phyloP scores from a whole-genome alignment of 768 basidiomycete species.

The Panus rudis region DNA sequence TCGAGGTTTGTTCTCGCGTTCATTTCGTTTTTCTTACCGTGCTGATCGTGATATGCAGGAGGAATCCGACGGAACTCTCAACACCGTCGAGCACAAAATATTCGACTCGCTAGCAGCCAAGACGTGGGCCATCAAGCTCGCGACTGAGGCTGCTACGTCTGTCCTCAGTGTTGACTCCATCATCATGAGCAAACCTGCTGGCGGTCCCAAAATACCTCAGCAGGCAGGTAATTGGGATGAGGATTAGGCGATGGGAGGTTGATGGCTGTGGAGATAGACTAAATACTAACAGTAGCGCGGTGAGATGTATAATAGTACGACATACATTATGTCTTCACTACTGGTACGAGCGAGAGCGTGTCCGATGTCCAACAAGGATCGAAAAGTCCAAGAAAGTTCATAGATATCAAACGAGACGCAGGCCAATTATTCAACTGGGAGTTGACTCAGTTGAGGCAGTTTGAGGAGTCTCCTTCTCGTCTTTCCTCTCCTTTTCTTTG shows the following conservation, averaged over 20 bases:
- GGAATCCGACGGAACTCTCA: slow-evolving; percentile 73
- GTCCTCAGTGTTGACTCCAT: slow-evolving; percentile 96
- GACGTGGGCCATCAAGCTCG: slow-evolving; percentile 84
- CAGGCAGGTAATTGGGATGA: slow-evolving; percentile 86
- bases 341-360: no score
- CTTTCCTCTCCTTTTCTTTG: no score
- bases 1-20: slow-evolving; percentile 54
- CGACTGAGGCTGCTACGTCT: slow-evolving; percentile 84
- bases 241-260: slow-evolving; percentile 29
- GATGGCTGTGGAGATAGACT: no score
- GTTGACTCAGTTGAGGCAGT: no score
- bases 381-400: no score
- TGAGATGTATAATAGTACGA: no score
- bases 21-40: neutral
- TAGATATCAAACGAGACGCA: no score
- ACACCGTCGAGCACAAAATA: slow-evolving; percentile 56
- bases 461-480: no score
- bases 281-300: no score
- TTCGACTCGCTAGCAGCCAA: slow-evolving; percentile 87
- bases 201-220: slow-evolving; percentile 82
- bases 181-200: slow-evolving; percentile 93
- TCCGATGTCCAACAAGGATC: no score
- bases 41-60: slow-evolving; percentile 35
- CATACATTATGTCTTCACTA: no score
- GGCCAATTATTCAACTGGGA: no score